Conservation (phyloP, 192 early-diverging fungal genomes). For the Mortierella hygrophila region DNA sequence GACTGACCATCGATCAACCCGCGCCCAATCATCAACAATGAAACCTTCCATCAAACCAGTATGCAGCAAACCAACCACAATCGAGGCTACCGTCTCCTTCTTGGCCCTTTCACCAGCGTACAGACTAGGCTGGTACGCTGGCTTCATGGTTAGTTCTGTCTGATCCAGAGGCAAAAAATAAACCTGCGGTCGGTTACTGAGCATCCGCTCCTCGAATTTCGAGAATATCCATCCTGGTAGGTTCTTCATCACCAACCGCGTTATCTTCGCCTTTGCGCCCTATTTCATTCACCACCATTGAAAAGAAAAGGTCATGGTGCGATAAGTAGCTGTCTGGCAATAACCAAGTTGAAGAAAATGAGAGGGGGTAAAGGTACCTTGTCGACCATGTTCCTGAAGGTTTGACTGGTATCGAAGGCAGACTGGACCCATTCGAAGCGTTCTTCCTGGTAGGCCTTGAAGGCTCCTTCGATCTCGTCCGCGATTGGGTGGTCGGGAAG, state of each 20-base stretch:
- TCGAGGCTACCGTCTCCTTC: too few relatives aligned
- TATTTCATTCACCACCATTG: not conserved
- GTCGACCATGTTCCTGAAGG: constrained; percentile 5
- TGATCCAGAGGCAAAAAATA: not conserved
- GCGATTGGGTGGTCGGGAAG: not conserved
- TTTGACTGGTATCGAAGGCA: not conserved
- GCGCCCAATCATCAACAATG: too few relatives aligned
- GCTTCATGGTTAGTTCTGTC: not conserved
- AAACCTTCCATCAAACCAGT: too few relatives aligned
- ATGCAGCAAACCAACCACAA: too few relatives aligned
- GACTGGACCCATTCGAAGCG: constrained; percentile 9
- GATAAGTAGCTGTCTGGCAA: too few relatives aligned
- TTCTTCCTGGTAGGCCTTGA: constrained; percentile 6
- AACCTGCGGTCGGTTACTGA: not conserved
- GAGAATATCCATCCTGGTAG: not conserved
- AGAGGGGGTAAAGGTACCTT: not conserved
- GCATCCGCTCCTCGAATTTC: not conserved
- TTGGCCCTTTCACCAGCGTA: too few relatives aligned
- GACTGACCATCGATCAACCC: too few relatives aligned
- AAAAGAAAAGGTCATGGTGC: too few relatives aligned
- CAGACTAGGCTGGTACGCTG: not conserved
- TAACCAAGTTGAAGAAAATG: not conserved
- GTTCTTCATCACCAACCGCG: not conserved
- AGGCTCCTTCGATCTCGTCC: not conserved
- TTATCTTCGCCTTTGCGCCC: not conserved